Evolutionary conservation across 2,329 filamentous ascomycete genomes (phyloP), one percentile per base, ranked within the genome.

Genomic region (Penicillium sp.): DNA sequence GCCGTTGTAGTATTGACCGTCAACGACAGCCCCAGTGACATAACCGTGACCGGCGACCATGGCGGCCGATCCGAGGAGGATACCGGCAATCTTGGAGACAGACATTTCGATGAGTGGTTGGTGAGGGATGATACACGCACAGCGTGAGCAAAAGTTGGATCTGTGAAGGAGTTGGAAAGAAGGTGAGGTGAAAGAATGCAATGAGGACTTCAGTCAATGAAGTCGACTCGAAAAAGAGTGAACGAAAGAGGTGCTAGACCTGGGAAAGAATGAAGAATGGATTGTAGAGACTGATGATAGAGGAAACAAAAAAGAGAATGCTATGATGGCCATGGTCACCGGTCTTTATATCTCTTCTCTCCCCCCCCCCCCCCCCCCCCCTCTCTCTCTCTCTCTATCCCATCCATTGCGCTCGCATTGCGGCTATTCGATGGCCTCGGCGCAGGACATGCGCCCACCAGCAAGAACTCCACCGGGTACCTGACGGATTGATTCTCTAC

Each of bases 21-120:
- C 67, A 45, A 66, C 60, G 35, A 69, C 57, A 41, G 66, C 65
- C 47, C 63, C 65, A 7, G 55, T 52, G 18, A 72, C 67, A 43
- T 61, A 67, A 41, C 70, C 70, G 53, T 73, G 70, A 41, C 66
- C 70, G 47, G 65, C 60, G 41, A 67, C 68, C 49, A 66, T 55
- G 40, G 66, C 61, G 50, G 66, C 57, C 37, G 68, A 65, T 41
- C 61, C 60, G 48, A 71, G 61, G 46, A 66, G 43, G 35, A 65
- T 38, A 56, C 57, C 62, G 54, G 62, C 55, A 52, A 65, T 58
- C 57, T 65, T 67, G 49, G 64, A 55, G 43, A 66, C 37, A 59
- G 65, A 64, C 65, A 67, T 67, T 46, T 57, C 61, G 53, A 47
- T 39, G 50, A 45, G 40, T 27, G 48, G 42, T 50, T 28, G 43